Evolutionary conservation across 2,329 filamentous ascomycete species (phyloP).

Genomic region (Neocucurbitaria cava): DNA sequence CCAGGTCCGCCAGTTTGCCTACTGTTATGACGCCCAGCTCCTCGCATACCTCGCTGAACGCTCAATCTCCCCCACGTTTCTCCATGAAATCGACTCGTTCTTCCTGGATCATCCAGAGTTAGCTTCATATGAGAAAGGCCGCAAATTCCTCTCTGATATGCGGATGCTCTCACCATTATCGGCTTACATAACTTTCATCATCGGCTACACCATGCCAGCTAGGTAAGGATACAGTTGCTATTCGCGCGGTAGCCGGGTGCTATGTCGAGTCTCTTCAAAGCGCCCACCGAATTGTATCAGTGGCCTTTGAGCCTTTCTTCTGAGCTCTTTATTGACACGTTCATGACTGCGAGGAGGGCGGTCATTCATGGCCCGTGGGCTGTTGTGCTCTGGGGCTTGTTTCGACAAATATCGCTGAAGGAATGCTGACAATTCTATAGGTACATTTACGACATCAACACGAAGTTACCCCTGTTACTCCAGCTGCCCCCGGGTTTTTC

Average conservation of each 20-base stretch:
- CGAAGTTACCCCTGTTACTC: conserved; percentile 18
- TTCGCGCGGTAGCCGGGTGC: not conserved
- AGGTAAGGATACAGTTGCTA: conserved; percentile 17
- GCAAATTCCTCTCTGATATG: conserved; percentile 13
- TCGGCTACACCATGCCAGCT: conserved; percentile 36
- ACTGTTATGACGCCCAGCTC: conserved; percentile 21
- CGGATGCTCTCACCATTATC: conserved; percentile 23
- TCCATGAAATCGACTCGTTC: conserved; percentile 35
- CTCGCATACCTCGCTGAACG: conserved; percentile 22
- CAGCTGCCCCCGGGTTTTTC: conserved; percentile 13
- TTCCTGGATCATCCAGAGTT: conserved; percentile 29
- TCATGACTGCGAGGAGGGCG: no score
- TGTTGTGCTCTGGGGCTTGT: not conserved
- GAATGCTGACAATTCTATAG: conserved; percentile 10
- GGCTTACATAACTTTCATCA: conserved; percentile 34
- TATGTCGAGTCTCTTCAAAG: not conserved
- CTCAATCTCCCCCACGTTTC: conserved; percentile 26
- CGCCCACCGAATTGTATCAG: not conserved
- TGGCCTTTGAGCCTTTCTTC: not conserved
- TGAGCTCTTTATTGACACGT: no score
- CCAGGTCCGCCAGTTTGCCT: conserved; percentile 19
- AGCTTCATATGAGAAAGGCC: conserved; percentile 13
- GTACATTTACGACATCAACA: conserved; percentile 25
- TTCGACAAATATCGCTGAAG: not conserved
- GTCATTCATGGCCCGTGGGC: no score